Evolutionary conservation across 2,329 filamentous ascomycete species (phyloP).

Genomic region (Sclerotiophoma versabilis): DNA sequence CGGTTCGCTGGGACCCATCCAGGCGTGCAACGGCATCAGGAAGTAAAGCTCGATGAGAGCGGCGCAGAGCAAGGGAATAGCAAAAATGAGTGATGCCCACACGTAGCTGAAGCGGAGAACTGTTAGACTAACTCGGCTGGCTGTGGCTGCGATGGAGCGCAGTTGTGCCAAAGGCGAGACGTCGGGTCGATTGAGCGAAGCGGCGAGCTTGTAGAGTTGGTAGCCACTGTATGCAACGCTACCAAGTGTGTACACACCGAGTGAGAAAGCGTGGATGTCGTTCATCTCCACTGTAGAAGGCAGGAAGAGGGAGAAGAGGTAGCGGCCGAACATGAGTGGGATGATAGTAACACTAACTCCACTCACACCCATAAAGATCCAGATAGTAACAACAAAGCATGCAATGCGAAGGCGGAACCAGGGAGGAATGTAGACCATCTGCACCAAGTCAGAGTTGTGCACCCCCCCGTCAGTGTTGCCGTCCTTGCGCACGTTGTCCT

Average conservation of each 20-base stretch:
- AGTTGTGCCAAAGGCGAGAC: conserved; percentile 42
- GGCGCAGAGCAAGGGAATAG: conserved; percentile 82
- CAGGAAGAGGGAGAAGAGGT: conserved; percentile 75
- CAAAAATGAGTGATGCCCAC: conserved; percentile 74
- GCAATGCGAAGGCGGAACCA: conserved; percentile 81
- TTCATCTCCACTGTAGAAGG: conserved; percentile 74
- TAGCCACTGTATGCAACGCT: conserved; percentile 64
- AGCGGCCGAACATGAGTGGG: conserved; percentile 83
- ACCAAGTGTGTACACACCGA: conserved; percentile 83
- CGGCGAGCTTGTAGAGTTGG: conserved; percentile 59
- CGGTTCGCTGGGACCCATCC: conserved; percentile 56
- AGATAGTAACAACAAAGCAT: conserved; percentile 87
- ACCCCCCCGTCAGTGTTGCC: conserved; percentile 55
- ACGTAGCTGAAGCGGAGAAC: conserved; percentile 72
- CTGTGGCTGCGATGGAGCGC: conserved; percentile 32
- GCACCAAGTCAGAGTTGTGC: conserved; percentile 55
- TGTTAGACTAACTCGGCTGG: conserved; percentile 43
- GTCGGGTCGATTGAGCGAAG: conserved; percentile 33
- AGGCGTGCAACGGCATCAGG: conserved; percentile 84
- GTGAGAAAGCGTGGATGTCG: conserved; percentile 94
- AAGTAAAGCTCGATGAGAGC: conserved; percentile 87
- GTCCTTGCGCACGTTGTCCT: conserved; percentile 70
- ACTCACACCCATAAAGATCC: conserved; percentile 89
- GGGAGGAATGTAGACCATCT: conserved; percentile 76
- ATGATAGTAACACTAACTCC: conserved; percentile 86